Conservation (phyloP, 2,329 filamentous ascomycete species). For the Chaetoscypha palmicola region DNA sequence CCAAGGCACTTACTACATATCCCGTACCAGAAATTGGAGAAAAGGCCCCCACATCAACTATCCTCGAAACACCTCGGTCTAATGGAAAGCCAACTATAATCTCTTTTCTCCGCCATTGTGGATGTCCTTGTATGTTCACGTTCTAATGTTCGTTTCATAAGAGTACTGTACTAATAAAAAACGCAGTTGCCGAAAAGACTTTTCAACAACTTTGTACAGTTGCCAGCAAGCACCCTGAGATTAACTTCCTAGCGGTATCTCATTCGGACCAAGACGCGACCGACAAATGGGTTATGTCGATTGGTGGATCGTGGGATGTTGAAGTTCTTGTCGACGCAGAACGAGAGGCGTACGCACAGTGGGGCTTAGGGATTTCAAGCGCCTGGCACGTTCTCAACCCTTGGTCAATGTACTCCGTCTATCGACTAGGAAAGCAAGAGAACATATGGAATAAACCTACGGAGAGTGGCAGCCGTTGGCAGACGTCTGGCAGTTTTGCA, state of each 20-base stretch:
- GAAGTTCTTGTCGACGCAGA: conserved; percentile 53
- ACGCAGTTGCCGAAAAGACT: conserved; percentile 51
- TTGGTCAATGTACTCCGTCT: conserved; percentile 48
- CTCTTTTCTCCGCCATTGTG: conserved; percentile 65
- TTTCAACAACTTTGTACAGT: conserved; percentile 48
- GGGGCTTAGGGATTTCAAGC: conserved; percentile 54
- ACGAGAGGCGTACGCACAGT: conserved; percentile 54
- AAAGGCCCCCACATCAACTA: conserved; percentile 47
- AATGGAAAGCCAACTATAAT: conserved; percentile 51
- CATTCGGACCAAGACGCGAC: conserved; percentile 52
- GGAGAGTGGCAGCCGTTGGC: conserved; percentile 62
- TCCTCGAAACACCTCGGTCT: conserved; percentile 44
- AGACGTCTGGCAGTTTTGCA: conserved; percentile 59
- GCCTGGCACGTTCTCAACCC: conserved; percentile 59
- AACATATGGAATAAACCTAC: conserved; percentile 60
- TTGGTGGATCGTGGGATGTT: conserved; percentile 36
- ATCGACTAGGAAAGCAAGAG: conserved; percentile 52
- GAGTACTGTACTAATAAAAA: conserved; percentile 1
- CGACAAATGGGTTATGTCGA: conserved; percentile 32
- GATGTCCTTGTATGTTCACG: conserved; percentile 57
- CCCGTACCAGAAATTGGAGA: conserved; percentile 45
- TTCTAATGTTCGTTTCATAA: background rate
- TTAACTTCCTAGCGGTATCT: conserved; percentile 56
- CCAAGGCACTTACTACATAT: conserved; percentile 32
- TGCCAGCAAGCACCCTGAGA: conserved; percentile 41